Base-by-base conservation (phyloP, 495 filamentous ascomycete species). In the Jackrogersella multiformis region DNA sequence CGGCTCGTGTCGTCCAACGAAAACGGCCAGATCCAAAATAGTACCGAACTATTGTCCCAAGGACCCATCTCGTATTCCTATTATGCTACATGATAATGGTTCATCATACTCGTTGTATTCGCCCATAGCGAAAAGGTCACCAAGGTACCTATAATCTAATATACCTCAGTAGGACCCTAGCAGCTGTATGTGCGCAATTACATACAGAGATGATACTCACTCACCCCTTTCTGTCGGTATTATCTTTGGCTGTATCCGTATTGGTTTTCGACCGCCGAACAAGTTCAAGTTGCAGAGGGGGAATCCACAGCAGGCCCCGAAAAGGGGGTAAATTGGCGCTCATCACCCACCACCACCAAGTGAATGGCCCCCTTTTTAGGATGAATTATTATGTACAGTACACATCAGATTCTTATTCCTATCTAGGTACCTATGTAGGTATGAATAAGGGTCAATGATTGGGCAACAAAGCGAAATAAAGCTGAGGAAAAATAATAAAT, bases 391-490 rank as follows among this genome's bases (percentile, higher is more conserved):
- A 46, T 23, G 28, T 56, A 42, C 62, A 53, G 32, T 56, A 48
- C 48, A 51, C 53, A 60, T 56, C 46, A 52, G 49, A 49, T 53
- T 53, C 52, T 46, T 46, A 53, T 35, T 24, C 26, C n/a, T n/a
- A n/a, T n/a, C n/a, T n/a, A n/a, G n/a, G n/a, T n/a, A n/a, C n/a
- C n/a, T n/a, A n/a, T n/a, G n/a, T n/a, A n/a, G n/a, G n/a, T n/a
- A n/a, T n/a, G n/a, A n/a, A n/a, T n/a, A n/a, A n/a, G n/a, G n/a
- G n/a, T n/a, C n/a, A n/a, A 35, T 67, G 57, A 71, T 71, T 71
- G 62, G 68, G 38, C n/a, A 44, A 23, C 2, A 71, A 67, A 71
- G 68, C 68, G 68, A 71, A 67, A 71, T 71, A 71, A n/a, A 71
- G 58, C 12, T 63, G 39, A 55, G 68, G 57, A 60, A 67, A 61